Evolutionary conservation across 2,329 filamentous ascomycete genomes (phyloP), one percentile per base, ranked within the genome.

Genomic region (Emmonsiellopsis sp.): DNA sequence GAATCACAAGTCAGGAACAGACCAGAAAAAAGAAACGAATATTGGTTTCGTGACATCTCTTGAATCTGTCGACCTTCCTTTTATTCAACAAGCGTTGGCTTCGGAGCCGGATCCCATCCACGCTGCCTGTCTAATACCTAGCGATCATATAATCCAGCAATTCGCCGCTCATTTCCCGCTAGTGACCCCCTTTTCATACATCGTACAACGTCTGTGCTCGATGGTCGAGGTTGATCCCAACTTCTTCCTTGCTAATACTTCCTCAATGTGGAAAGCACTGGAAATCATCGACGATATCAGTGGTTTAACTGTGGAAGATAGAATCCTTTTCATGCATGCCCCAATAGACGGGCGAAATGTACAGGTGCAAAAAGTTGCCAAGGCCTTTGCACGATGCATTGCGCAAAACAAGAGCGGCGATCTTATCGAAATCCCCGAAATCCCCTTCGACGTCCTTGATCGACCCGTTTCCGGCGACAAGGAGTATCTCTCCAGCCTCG

Each of bases 81-180:
- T 76, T 32, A 76, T 98, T 13, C 73, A 74, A 32, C 63, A 74
- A 7, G 84, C 85, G 0, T 86, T 97, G 74, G 56, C 66, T 1
- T 68, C 70, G 1, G 80, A 88, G 2, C 79, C 86, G 2, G 74
- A 80, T 31, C 83, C 86, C 4, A 79, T 97, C 50, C 73, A 74
- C 44, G 77, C 79, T 2, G 92, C 89, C 0, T 88, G 86, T 27
- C 76, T 97, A 39, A 77, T 85, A 48, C 88, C 92, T 3, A 87
- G 90, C 0, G 76, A 81, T 1, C 68, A 77, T 31, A 77, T 89
- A 2, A 74, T 95, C 36, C 82, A 93, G 63, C 79, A 81, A 6
- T 93, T 97, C 64, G 79, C 87, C 1, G 79, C 81, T 2, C 93
- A 92, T 65, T 95, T 95, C 62, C 88, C 91, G 0, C 80, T 83